These are phyloP conservation scores for Conticribra weissflogii DNA, from an alignment of 108 stramenopile genomes.

Conservation along the genomic window DNA sequence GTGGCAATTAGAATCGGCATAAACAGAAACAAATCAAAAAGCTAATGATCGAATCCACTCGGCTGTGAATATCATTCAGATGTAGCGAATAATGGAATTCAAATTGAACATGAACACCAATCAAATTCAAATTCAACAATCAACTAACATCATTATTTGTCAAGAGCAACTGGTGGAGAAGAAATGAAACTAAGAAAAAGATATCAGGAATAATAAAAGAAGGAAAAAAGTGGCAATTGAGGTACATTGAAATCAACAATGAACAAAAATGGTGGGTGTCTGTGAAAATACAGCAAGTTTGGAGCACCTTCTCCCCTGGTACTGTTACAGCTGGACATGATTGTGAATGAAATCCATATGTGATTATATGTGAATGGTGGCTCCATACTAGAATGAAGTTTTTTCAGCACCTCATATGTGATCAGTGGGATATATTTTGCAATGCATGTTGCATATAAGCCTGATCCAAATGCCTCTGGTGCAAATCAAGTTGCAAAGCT, in stretches of 20 bases:
- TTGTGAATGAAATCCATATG: conserved; percentile 88
- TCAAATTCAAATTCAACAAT: too few relatives aligned
- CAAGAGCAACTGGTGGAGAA: too few relatives aligned
- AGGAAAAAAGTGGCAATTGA: too few relatives aligned
- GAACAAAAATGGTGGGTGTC: conserved; percentile 87
- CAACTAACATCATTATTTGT: too few relatives aligned
- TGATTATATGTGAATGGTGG: conserved; percentile 80
- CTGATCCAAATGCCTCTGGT: conserved; percentile 56
- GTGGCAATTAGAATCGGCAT: too few relatives aligned
- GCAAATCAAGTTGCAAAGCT: conserved; percentile 58
- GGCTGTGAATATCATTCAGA: too few relatives aligned
- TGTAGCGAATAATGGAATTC: too few relatives aligned
- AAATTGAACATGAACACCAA: too few relatives aligned
- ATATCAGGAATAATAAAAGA: too few relatives aligned
- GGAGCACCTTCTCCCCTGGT: conserved; percentile 55
- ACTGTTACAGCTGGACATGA: conserved; percentile 56
- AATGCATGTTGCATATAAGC: conserved; percentile 60
- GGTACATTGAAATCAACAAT: conserved; percentile 68
- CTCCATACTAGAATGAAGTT: conserved; percentile 66
- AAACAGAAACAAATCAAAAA: too few relatives aligned
- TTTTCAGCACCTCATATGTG: conserved; percentile 56
- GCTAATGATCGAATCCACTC: too few relatives aligned
- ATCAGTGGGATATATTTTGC: conserved; percentile 48
- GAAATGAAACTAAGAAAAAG: too few relatives aligned
- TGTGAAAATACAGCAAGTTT: conserved; percentile 90